Percentiles rank a stretch among this genome's conserved stretches.
Conservation (phyloP, 2,329 filamentous ascomycete genomes). For the Hypoxylon sp. region DNA sequence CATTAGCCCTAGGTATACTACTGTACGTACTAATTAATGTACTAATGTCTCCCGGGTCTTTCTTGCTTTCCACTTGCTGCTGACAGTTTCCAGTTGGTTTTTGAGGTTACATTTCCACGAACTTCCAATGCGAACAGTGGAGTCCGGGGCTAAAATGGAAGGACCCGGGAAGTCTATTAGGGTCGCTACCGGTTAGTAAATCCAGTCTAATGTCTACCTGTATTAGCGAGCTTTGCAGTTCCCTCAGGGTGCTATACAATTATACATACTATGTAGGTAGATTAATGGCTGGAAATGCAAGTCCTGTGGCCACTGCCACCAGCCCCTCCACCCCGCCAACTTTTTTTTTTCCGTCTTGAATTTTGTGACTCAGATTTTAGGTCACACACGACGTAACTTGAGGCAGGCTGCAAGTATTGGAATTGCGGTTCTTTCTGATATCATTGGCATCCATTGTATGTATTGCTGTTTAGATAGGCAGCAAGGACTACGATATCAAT, state of each 20-base stretch:
- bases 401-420: conserved; percentile 12
- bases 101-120: conserved; percentile 41
- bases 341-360: background rate
- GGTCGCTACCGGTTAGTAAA: conserved; percentile 15
- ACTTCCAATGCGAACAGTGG: conserved; percentile 44
- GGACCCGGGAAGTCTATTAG: conserved; percentile 36
- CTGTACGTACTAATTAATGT: background rate
- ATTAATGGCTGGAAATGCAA: conserved; percentile 4
- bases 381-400: conserved; percentile 22
- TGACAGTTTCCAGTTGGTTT: conserved; percentile 20
- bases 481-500: conserved; percentile 17
- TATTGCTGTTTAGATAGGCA: background rate
- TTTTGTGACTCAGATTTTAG: conserved; percentile 30
- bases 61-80: conserved; percentile 7
- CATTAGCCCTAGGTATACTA: conserved; percentile 37
- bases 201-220: conserved; percentile 1
- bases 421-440: background rate
- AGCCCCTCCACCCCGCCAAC: conserved; percentile 21
- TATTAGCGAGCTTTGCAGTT: background rate
- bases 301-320: conserved; percentile 3
- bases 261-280: too few species aligned
- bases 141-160: conserved; percentile 34
- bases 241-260: background rate
- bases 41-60: conserved; percentile 31
- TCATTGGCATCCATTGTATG: conserved; percentile 2